Conservation (phyloP, 208 protist genomes). For the Blechomonas ayalai region DNA sequence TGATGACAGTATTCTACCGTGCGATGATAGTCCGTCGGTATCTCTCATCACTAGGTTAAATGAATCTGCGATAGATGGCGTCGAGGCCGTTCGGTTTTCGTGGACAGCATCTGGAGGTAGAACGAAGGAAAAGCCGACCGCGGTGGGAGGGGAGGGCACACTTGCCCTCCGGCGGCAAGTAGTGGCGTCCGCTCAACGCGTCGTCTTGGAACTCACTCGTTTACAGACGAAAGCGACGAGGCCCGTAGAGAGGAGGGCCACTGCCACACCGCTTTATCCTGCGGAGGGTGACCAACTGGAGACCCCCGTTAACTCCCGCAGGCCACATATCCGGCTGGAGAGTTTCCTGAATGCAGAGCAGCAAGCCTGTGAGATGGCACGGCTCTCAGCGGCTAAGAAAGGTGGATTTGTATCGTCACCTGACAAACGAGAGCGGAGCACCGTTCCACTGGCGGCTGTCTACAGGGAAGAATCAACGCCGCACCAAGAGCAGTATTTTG, state of each 20-base stretch:
- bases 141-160: background rate
- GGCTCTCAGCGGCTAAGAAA: slow-evolving; percentile 7
- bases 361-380: slow-evolving; percentile 12
- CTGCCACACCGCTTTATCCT: too few species aligned
- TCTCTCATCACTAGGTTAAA: too few species aligned
- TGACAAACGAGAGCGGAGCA: too few species aligned
- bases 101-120: background rate
- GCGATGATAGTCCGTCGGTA: too few species aligned
- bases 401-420: too few species aligned
- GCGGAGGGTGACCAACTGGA: too few species aligned
- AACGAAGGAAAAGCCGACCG: background rate
- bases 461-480: too few species aligned
- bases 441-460: too few species aligned
- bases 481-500: background rate
- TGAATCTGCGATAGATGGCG: too few species aligned
- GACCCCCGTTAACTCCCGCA: too few species aligned
- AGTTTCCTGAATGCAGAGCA: slow-evolving; percentile 14
- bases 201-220: slow-evolving; percentile 21
- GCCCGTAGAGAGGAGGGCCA: too few species aligned
- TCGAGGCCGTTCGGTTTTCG: background rate
- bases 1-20: background rate
- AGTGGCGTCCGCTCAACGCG: slow-evolving; percentile 18
- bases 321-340: slow-evolving; percentile 6
- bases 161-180: slow-evolving; percentile 11
- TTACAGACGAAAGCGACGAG: slow-evolving; percentile 3